Percentiles rank a stretch among this genome's conserved stretches.
These are phyloP conservation scores for Rutstroemia sydowiana DNA, from an alignment of 2,329 filamentous ascomycete genomes.

Conservation along the genomic window DNA sequence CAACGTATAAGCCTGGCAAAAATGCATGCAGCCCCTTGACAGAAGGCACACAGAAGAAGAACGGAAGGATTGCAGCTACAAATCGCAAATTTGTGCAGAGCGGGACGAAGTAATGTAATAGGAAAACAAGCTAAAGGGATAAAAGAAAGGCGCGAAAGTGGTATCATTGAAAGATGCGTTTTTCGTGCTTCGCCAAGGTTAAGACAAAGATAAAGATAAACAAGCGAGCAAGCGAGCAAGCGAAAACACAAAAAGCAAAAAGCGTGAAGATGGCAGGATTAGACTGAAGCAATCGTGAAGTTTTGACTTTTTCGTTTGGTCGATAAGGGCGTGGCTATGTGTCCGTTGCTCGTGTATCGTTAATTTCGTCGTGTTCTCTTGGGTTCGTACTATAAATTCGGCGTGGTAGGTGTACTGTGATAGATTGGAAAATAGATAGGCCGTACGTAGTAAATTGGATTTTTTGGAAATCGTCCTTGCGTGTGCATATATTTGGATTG, in stretches of 20 bases:
- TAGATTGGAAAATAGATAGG: neutral
- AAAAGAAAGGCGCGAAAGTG: no score
- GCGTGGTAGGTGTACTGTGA: no score
- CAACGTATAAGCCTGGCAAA: no score
- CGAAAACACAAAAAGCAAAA: conserved; percentile 3
- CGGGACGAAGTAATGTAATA: no score
- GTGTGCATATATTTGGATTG: no score
- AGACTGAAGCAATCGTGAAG: conserved; percentile 6
- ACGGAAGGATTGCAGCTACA: no score
- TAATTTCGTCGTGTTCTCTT: conserved; percentile 6
- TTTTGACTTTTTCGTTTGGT: conserved; percentile 6
- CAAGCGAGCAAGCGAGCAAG: conserved; percentile 1
- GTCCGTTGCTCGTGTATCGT: conserved; percentile 12
- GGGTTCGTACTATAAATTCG: no score
- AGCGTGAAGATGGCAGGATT: neutral
- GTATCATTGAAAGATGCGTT: neutral
- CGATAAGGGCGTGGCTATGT: neutral
- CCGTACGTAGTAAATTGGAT: neutral
- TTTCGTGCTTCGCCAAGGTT: neutral
- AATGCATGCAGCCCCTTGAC: no score
- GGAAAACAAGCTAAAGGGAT: no score
- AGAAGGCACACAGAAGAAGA: no score
- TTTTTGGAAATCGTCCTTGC: no score
- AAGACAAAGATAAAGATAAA: neutral
- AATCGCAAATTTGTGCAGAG: no score